Evolutionary conservation across 805 yeast species (phyloP), one percentile per base, ranked within the genome.

Genomic region (Nakazawaea ambrosiae): DNA sequence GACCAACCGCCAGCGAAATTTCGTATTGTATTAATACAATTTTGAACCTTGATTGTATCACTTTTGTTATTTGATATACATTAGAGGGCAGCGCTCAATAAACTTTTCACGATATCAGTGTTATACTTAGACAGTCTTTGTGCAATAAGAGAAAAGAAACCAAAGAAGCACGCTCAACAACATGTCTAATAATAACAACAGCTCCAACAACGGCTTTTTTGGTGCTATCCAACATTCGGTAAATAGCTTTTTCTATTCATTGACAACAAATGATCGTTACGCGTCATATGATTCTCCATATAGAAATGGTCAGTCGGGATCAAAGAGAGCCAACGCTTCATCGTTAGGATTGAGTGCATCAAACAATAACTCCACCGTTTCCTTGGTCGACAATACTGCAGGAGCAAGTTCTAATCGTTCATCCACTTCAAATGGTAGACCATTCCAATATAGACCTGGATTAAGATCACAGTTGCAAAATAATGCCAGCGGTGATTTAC

Each of bases 211-310:
- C 24, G 33, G 59, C 11, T 43, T 58, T 20, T 40, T 57, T 16
- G 54, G 50, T 16, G 49, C 49, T 31, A 43, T 60, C 45, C 52
- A 65, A 51, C 59, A 63, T 50, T 34, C 39, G 8, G 55, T 60
- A 34, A 46, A 54, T 35, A 58, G 43, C 25, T 58, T 59, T 37
- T 45, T 60, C 40, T 57, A 74, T 48, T 70, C 76, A 20, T 64
- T 74, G 28, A 73, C 79, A 6, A 74, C 81, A 3, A 70, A 67
- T 6, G 81, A 74, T 45, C 80, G 74, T 49, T 74, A 74, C 49
- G 81, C 81, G 17, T 66, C 72, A 28, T 74, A 68, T 42, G 75
- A 66, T 10, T 60, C 61, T 14, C 59, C 63, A 3, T 55, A 55
- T 37, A 53, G 48, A 34, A 48, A 50, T 35, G n/a, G n/a, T n/a